Base-by-base conservation (phyloP, 2,329 filamentous ascomycete species). In the Diaporthe citriasiana region DNA sequence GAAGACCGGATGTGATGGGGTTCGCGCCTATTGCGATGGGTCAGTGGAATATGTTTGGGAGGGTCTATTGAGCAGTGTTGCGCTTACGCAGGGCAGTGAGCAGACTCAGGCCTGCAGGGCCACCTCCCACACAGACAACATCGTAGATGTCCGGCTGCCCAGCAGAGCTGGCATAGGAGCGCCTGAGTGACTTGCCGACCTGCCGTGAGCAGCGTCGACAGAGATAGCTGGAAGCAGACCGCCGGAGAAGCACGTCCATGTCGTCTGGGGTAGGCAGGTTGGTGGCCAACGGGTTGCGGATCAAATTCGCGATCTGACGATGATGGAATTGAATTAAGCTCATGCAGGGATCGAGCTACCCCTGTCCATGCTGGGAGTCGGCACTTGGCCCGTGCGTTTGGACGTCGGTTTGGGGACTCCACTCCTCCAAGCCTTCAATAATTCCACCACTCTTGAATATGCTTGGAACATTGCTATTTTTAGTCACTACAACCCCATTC, bases 81-180 rank as follows among this genome's bases (percentile, higher is more conserved):
- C 22, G 82, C 88, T 78, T 88, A 95, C 94, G 92, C 56, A 97
- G 87, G 78, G 94, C 93, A 75, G 93, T 90, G 72, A 95, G 85
- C 42, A 97, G 89, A 79, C 95, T 97, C 73, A 99, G 87, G 72
- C 96, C 96, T 57, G 95, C 95, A 33, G 95, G 95, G 7, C 95
- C 95, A 76, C 95, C 95, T 75, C 95, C 95, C 71, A 98, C 93
- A 79, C 95, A 97, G 76, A 98, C 94, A 42, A 98, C 93, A 89
- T 98, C 95, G 86, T 97, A 98, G 79, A 98, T 92, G 77, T 97
- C 94, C 15, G 91, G 90, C 69, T 81, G 79, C 60, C 81, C 74
- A 15, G 83, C 79, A 17, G 82, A 76, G 56, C 82, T 86, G 33
- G 86, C 82, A 74, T 86, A 89, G 51, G 82, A 77, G 74, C 87